Percentiles rank a stretch among this genome's conserved stretches.
Evolutionary conservation across 345 rosid species (phyloP).

Genomic region (Corymbia maculata): DNA sequence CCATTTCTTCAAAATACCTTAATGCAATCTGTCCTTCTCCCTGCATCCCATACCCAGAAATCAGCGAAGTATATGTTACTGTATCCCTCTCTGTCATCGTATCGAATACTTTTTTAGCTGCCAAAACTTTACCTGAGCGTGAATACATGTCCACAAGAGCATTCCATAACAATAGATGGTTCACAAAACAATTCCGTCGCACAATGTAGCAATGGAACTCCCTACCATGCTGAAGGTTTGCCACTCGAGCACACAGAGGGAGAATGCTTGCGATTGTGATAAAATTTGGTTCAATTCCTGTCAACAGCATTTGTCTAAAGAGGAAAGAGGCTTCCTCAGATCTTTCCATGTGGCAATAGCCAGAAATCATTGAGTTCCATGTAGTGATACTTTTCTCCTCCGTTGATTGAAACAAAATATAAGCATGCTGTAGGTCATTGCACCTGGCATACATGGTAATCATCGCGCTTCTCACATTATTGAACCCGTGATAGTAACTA

Average conservation of each 20-base stretch:
- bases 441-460: constrained; percentile 76
- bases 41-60: constrained; percentile 64
- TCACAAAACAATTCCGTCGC: constrained; percentile 31
- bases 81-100: constrained; percentile 46
- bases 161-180: constrained; percentile 49
- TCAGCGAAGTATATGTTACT: constrained; percentile 77
- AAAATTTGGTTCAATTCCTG: constrained; percentile 52
- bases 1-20: constrained; percentile 53
- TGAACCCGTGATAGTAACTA: constrained; percentile 14
- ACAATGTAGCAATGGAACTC: constrained; percentile 74
- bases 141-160: constrained; percentile 77
- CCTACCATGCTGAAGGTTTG: constrained; percentile 75
- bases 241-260: constrained; percentile 73
- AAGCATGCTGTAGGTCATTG: constrained; percentile 34
- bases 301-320: constrained; percentile 51
- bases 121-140: constrained; percentile 52
- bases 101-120: constrained; percentile 46
- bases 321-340: constrained; percentile 58
- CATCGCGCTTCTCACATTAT: constrained; percentile 53
- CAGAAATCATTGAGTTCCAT: constrained; percentile 80
- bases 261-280: constrained; percentile 69
- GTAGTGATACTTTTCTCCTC: constrained; percentile 37
- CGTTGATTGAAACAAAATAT: constrained; percentile 25
- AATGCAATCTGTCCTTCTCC: constrained; percentile 51
- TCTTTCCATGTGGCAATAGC: constrained; percentile 35